These are phyloP conservation scores for Metschnikowia dekortorum DNA, from an alignment of 805 yeast genomes.

Conservation along the genomic window DNA sequence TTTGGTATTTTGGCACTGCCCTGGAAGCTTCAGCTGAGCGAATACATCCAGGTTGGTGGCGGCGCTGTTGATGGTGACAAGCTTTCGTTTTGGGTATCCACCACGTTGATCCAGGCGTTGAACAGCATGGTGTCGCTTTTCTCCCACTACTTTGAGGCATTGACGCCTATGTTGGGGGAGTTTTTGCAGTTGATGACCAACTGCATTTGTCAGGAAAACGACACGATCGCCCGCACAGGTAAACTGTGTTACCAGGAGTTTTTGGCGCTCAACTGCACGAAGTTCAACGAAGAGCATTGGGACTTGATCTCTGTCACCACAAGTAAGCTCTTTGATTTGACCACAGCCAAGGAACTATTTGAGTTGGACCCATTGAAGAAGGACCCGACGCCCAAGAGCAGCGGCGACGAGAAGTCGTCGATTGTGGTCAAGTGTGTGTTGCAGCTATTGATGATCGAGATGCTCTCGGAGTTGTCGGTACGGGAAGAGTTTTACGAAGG, in stretches of 20 bases:
- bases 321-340: slow-evolving; percentile 64
- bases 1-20: slow-evolving; percentile 73
- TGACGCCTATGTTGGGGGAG: slow-evolving; percentile 71
- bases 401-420: slow-evolving; percentile 44
- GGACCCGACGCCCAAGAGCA: not conserved
- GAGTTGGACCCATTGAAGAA: slow-evolving; percentile 48
- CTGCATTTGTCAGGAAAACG: slow-evolving; percentile 95
- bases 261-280: slow-evolving; percentile 65
- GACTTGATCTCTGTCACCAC: slow-evolving; percentile 59
- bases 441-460: slow-evolving; percentile 84
- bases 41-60: slow-evolving; percentile 16
- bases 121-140: slow-evolving; percentile 82
- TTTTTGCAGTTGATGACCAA: slow-evolving; percentile 73
- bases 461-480: slow-evolving; percentile 74
- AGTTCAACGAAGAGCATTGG: slow-evolving; percentile 74
- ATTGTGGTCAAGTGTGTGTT: slow-evolving; percentile 91
- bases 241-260: slow-evolving; percentile 80
- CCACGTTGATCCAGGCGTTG: slow-evolving; percentile 93
- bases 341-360: slow-evolving; percentile 84
- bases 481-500: slow-evolving; percentile 60
- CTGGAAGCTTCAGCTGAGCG: slow-evolving; percentile 66
- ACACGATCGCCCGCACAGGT: slow-evolving; percentile 93
- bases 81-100: slow-evolving; percentile 91
- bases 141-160: slow-evolving; percentile 72
- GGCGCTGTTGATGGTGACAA: slow-evolving; percentile 58